Conservation (phyloP, 129 eudicot species). For the Arctium minus region DNA sequence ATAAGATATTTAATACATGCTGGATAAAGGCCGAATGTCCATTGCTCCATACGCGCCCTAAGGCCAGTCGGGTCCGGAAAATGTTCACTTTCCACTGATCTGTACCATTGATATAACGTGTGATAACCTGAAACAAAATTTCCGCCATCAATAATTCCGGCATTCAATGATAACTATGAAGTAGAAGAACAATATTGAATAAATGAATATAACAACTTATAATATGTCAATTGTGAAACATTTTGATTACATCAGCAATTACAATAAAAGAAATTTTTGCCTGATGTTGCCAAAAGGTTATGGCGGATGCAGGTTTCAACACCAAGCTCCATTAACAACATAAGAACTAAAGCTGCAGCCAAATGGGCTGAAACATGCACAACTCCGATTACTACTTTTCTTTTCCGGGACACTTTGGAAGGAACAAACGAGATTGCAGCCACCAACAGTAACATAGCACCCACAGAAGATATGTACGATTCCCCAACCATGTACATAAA, state of each 20-base stretch:
- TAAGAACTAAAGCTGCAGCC: slow-evolving; percentile 84
- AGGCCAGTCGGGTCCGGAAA: slow-evolving; percentile 80
- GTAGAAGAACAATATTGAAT: neutral
- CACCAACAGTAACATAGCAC: slow-evolving; percentile 61
- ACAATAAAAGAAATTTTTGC: neutral
- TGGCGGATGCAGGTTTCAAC: slow-evolving; percentile 86
- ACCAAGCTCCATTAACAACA: slow-evolving; percentile 88
- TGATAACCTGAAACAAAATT: slow-evolving; percentile 65
- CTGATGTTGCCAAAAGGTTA: slow-evolving; percentile 78
- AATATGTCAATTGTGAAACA: neutral
- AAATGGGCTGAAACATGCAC: slow-evolving; percentile 88
- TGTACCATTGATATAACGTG: slow-evolving; percentile 88
- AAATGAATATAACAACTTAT: neutral
- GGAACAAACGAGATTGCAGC: slow-evolving; percentile 79
- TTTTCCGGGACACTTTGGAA: slow-evolving; percentile 75
- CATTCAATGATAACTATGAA: neutral
- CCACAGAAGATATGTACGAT: slow-evolving; percentile 80
- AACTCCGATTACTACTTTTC: slow-evolving; percentile 61
- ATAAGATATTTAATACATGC: slow-evolving; percentile 95
- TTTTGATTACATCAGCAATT: neutral
- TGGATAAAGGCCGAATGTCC: slow-evolving; percentile 99
- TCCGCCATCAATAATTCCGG: neutral
- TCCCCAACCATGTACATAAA: slow-evolving; percentile 71
- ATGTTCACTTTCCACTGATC: slow-evolving; percentile 51
- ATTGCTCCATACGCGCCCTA: slow-evolving; percentile 88